Conservation (phyloP, 208 protist genomes). For the Crithidia thermophila region DNA sequence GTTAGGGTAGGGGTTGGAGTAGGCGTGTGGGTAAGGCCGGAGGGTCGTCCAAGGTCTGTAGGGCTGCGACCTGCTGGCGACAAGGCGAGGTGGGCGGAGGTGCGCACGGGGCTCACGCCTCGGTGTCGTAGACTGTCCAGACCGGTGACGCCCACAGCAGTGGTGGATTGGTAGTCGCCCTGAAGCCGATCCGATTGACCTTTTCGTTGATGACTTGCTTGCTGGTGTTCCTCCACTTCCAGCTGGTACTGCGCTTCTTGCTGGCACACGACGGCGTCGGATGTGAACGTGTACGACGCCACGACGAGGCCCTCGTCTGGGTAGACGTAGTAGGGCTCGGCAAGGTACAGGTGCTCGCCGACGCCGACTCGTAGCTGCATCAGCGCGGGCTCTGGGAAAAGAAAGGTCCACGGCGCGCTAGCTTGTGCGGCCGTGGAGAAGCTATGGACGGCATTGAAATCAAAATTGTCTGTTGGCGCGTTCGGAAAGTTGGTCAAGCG, state of each 20-base stretch:
- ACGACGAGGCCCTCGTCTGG: conserved; percentile 36
- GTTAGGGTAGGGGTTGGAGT: not conserved
- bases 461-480: no score
- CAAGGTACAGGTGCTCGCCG: conserved; percentile 58
- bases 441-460: no score
- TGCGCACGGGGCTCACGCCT: conserved; percentile 8
- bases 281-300: conserved; percentile 62
- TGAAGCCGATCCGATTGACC: not conserved
- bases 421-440: not conserved
- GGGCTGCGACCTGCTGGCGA: not conserved
- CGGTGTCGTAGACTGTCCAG: not conserved
- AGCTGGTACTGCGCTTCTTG: conserved; percentile 14
- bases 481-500: no score
- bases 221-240: conserved; percentile 5
- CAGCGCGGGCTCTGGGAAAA: conserved; percentile 46
- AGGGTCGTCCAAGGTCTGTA: not conserved
- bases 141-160: not conserved
- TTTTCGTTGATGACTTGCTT: not conserved
- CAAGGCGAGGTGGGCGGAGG: not conserved
- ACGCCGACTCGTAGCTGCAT: conserved; percentile 34
- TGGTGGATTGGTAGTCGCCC: not conserved
- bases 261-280: conserved; percentile 40
- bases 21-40: no score
- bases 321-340: conserved; percentile 54
- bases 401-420: conserved; percentile 41